Base-by-base conservation (phyloP, 768 basidiomycete genomes). In the Hygrocybe coccinea region DNA sequence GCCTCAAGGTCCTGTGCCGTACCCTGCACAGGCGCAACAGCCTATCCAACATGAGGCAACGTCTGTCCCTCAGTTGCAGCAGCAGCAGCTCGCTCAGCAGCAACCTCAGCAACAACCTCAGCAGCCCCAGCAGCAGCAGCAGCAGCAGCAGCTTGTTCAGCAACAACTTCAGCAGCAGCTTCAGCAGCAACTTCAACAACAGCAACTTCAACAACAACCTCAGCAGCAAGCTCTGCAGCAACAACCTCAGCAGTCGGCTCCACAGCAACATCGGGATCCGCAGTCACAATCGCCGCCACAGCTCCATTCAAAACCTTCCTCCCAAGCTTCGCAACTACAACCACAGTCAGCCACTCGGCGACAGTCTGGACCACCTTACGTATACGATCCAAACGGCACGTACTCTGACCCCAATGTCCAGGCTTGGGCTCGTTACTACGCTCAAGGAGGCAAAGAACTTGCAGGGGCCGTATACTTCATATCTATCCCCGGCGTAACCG, bases 381-480 rank as follows among this genome's bases (percentile, higher is more conserved):
- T 74, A 8, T 91, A 79, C 63, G 82, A 90, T 60, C 86, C 88
- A 3, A 77, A 74, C 25, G 72, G 75, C 48, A 83, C 82, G 19
- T 93, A 93, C 61, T 70, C 82, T 14, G 90, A 93, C 66, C 80
- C 83, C 53, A 90, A 90, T 59, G 89, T 85, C 19, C 89, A 91
- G 65, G 87, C 87, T 0, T 92, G 90, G 90, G 90, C 88, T 5
- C 80, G 84, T 60, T 93, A 93, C 68, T 92, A 92, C 65, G 84
- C 85, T 0, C 81, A 85, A 56, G 91, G 91, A 22, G 90, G 90
- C 3, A 80, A 70, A 45, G 90, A 91, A 56, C 67, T 76, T 0
- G 82, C 86, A 5, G 91, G 91, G 8, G 74, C 85, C 7, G 86
- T 91, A 37, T 93, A 93, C 71, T 93, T 93, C 62, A 69, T 86